Evolutionary conservation across 1,139 yeast genomes (phyloP).

Genomic region (Debaryomyces subglobosus): DNA sequence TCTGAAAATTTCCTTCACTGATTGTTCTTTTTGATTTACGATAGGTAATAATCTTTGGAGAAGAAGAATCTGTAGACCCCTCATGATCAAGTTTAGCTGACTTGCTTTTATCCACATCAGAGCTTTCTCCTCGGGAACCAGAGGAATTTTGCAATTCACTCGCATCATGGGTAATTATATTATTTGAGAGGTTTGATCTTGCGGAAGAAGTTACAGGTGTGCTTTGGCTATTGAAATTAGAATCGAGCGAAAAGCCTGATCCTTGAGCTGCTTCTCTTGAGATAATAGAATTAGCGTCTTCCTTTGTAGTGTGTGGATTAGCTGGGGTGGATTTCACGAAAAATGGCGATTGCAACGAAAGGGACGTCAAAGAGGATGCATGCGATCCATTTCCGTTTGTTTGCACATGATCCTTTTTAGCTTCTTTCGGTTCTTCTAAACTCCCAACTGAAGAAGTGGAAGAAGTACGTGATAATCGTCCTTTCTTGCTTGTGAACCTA

Average conservation of each 20-base stretch:
- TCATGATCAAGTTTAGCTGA: background rate
- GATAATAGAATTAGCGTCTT: slow-evolving; percentile 51
- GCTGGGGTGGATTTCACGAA: slow-evolving; percentile 56
- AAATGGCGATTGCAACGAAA: slow-evolving; percentile 41
- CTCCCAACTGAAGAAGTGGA: slow-evolving; percentile 9
- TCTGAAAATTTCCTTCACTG: slow-evolving; percentile 35
- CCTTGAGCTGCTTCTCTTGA: slow-evolving; percentile 31
- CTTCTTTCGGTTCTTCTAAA: background rate
- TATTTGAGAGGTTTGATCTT: slow-evolving; percentile 12
- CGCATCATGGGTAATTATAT: background rate
- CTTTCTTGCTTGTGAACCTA: background rate
- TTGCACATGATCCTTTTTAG: slow-evolving; percentile 5
- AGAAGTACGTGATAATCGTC: background rate
- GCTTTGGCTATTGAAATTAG: background rate
- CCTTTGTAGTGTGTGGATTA: slow-evolving; percentile 58
- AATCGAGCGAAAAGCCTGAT: background rate
- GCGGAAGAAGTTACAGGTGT: background rate
- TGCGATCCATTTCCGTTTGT: slow-evolving; percentile 11
- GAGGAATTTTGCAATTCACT: background rate
- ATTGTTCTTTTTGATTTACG: slow-evolving; percentile 43
- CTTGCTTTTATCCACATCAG: slow-evolving; percentile 8
- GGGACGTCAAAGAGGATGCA: slow-evolving; percentile 28
- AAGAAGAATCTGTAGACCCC: slow-evolving; percentile 14
- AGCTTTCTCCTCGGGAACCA: slow-evolving; percentile 7
- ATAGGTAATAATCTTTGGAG: slow-evolving; percentile 53